Base-by-base conservation (phyloP, 352 stramenopile genomes). In the Phytophthora aleatoria region DNA sequence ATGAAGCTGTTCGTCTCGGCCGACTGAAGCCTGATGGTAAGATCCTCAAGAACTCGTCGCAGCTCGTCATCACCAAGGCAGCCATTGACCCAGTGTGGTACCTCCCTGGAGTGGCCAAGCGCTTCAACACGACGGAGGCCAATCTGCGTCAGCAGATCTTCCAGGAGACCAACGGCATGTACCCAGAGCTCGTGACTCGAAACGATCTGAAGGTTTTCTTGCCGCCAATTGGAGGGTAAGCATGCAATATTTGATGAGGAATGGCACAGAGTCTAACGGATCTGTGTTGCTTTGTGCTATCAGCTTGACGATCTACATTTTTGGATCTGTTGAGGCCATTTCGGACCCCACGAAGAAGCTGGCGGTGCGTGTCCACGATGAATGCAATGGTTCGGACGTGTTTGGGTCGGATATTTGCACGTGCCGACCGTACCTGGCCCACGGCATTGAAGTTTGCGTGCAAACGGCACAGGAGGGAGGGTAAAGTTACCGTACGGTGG, bases 11-110 rank as follows among this genome's bases (percentile, higher is more conserved):
- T 8, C 83, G 90, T 31, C 69, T 94, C 16, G 95, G 95, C 20
- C 82, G 97, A n/a, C 75, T 99, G 7, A 96, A 96, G 53, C 91
- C 97, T 0, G 98, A 99, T 70, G 97, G 97, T 26, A 98, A 98
- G 76, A 98, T 98, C 54, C 73, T 98, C 28, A 97, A 93, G 66
- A 78, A 87, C 11, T 91, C 90, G 27, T 91, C 86, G 35, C 93
- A 98, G 67, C 81, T 96, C 43, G 86, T 97, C 51, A 96, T 98
- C 57, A 98, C 92, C 5, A 98, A 99, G 84, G 97, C 97, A 44
- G 98, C 98, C 3, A 98, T 99, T 59, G 98, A 99, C 75, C 97
- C 97, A 1, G 98, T 99, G 48, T 99, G 98, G 98, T 99, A 99
- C 72, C 85, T 99, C 38, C 98, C 98, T 7, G 98, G 98, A 66